Percentiles rank a stretch among this genome's conserved stretches.
These are phyloP conservation scores for Alternaria burnsii DNA, from an alignment of 2,329 filamentous ascomycete species.

Conservation along the genomic window DNA sequence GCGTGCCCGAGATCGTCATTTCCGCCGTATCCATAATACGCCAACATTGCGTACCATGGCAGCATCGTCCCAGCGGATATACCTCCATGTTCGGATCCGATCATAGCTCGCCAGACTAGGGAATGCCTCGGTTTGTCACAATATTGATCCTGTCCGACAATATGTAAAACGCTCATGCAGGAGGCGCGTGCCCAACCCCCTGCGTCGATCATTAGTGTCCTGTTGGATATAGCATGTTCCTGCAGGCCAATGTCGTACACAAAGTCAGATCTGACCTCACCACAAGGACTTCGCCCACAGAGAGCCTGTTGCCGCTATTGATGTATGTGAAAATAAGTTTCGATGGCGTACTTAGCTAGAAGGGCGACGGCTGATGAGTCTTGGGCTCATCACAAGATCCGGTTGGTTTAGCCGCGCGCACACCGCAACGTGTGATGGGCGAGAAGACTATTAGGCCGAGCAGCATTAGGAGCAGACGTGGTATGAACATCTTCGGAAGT, in stretches of 20 bases:
- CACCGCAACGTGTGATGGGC: not conserved
- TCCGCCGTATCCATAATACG: not conserved
- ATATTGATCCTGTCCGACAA: conserved; percentile 4
- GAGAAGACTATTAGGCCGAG: not conserved
- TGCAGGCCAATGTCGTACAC: conserved; percentile 3
- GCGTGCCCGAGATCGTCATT: not conserved
- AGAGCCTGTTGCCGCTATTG: not conserved
- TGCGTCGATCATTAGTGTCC: conserved; percentile 10
- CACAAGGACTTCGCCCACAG: not conserved
- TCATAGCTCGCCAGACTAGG: not conserved
- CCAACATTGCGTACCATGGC: not conserved
- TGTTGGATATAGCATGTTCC: not conserved
- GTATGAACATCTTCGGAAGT: not conserved
- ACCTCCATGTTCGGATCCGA: not conserved
- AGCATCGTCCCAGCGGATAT: not conserved
- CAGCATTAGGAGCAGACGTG: not conserved
- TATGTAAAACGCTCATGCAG: not conserved
- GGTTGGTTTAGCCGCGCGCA: conserved; percentile 3
- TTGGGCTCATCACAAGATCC: not conserved
- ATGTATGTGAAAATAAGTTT: not conserved
- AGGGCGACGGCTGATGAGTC: not conserved
- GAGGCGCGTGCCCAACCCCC: not conserved
- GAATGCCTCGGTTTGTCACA: not conserved
- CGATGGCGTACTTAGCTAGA: not conserved
- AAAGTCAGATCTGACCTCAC: conserved; percentile 15